Conservation (phyloP, 768 basidiomycete genomes). For the Pholiota molesta region DNA sequence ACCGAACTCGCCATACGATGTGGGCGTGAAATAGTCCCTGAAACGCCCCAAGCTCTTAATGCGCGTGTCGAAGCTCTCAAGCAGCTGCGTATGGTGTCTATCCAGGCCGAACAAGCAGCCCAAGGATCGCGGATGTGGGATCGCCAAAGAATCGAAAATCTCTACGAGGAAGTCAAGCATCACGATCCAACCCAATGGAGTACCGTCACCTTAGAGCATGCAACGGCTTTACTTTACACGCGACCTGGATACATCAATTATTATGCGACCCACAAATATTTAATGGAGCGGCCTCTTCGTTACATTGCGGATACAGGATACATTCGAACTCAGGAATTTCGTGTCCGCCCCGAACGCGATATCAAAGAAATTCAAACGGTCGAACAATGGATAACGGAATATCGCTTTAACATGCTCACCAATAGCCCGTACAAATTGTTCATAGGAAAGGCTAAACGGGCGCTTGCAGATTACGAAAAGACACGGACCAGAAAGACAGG, state of each 20-base stretch:
- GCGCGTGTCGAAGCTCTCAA: slow-evolving; percentile 6
- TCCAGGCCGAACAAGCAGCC: slow-evolving; percentile 9
- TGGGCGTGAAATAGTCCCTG: not conserved
- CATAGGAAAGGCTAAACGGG: slow-evolving; percentile 17
- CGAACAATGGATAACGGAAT: slow-evolving; percentile 45
- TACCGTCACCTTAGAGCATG: slow-evolving; percentile 55
- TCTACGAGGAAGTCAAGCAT: slow-evolving; percentile 51
- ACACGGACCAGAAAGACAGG: slow-evolving; percentile 5
- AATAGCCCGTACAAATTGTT: slow-evolving; percentile 17
- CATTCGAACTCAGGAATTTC: slow-evolving; percentile 51
- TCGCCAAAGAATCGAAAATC: slow-evolving; percentile 29
- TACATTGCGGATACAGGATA: slow-evolving; percentile 59
- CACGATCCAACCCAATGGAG: slow-evolving; percentile 55
- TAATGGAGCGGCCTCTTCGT: slow-evolving; percentile 55
- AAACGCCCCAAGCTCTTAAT: slow-evolving; percentile 3
- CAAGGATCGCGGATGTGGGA: slow-evolving; percentile 28
- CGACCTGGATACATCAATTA: slow-evolving; percentile 36
- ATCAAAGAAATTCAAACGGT: slow-evolving; percentile 54
- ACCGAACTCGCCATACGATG: slow-evolving; percentile 1
- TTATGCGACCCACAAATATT: slow-evolving; percentile 63
- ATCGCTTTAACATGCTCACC: slow-evolving; percentile 9
- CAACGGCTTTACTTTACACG: slow-evolving; percentile 45
- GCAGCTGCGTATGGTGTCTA: not conserved
- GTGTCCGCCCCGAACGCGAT: slow-evolving; percentile 64
- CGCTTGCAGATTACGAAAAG: slow-evolving; percentile 11